Evolutionary conservation across 75 land plant genomes (phyloP), one percentile per base, ranked within the genome.

Genomic region (Chamaecyparis obtusa): DNA sequence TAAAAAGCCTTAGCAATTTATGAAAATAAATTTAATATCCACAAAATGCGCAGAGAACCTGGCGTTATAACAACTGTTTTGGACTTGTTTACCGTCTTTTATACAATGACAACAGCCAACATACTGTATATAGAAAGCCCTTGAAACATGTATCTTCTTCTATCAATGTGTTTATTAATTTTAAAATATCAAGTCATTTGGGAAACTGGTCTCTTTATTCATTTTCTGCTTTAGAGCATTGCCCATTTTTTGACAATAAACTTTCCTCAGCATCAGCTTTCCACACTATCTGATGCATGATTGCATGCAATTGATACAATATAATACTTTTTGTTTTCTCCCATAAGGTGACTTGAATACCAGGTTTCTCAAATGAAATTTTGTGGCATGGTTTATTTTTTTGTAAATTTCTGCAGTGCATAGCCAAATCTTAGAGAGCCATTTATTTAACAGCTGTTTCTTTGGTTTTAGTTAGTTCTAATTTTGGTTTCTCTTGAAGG

Each of bases 401-500:
- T 71, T 5, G 6, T 71, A 39, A 1, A 39, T 1, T 46, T 46
- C 48, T 46, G 48, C 8, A 32, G 75, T 32, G 75, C 75, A 72
- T 72, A 21, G 30, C 9, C 35, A 32, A 72, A 32, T n/a, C 35
- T 32, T 9, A 32, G 32, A 5, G 35, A 72, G 35, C 35, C 35
- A 30, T 30, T 72, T 72, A 72, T 32, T n/a, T 10, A 72, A 72
- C 32, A 72, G 14, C 1, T 3, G 9, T 72, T 72, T 72, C 75
- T 60, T 60, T 72, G 75, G 35, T 72, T 72, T 72, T 21, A 72
- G 35, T 72, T 72, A 72, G 75, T 72, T 72, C 75, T 72, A 10
- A 30, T 72, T 9, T 30, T 30, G 75, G 75, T 32, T 9, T n/a
- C 35, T 9, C 14, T 72, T 9, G 11, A 72, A 32, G 35, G 35